Percentiles rank a stretch among this genome's conserved stretches.
phyloP scores from a whole-genome alignment of 1,284 basidiomycete species.

The Moniliella sp. region DNA sequence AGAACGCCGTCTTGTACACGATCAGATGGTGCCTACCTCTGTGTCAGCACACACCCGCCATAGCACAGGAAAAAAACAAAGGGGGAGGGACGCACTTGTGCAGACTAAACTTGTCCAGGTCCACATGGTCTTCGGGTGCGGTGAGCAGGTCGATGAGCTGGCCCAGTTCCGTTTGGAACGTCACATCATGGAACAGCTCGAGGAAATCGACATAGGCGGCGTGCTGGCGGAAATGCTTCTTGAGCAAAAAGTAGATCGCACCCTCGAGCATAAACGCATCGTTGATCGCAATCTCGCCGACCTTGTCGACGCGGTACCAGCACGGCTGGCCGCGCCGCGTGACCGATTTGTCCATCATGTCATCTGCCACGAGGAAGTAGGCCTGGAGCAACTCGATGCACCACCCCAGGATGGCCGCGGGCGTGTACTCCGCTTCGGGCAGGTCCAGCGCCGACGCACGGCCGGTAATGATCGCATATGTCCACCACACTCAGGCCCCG shows the following conservation, averaged over 20 bases:
- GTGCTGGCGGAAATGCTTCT: slow-evolving; percentile 71
- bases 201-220: slow-evolving; percentile 67
- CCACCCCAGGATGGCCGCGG: slow-evolving; percentile 81
- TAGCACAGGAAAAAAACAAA: too few species aligned
- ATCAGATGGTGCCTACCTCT: slow-evolving; percentile 72
- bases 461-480: slow-evolving; percentile 73
- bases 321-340: slow-evolving; percentile 95
- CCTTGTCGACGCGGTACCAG: slow-evolving; percentile 49
- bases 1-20: slow-evolving; percentile 90
- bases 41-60: too few species aligned
- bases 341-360: slow-evolving; percentile 86
- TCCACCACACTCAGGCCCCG: slow-evolving; percentile 84
- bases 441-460: slow-evolving; percentile 41
- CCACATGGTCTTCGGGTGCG: slow-evolving; percentile 69
- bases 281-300: slow-evolving; percentile 80
- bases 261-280: slow-evolving; percentile 89
- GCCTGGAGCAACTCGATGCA: slow-evolving; percentile 93
- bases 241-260: slow-evolving; percentile 74
- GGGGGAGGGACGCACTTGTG: slow-evolving; percentile 44
- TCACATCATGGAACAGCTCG: slow-evolving; percentile 74
- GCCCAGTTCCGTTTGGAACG: slow-evolving; percentile 84
- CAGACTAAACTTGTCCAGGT: slow-evolving; percentile 63
- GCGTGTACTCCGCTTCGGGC: slow-evolving; percentile 49
- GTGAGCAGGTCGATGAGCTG: slow-evolving; percentile 88
- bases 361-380: slow-evolving; percentile 89